Conservation (phyloP, 352 stramenopile species). For the Sclerospora graminicola region DNA sequence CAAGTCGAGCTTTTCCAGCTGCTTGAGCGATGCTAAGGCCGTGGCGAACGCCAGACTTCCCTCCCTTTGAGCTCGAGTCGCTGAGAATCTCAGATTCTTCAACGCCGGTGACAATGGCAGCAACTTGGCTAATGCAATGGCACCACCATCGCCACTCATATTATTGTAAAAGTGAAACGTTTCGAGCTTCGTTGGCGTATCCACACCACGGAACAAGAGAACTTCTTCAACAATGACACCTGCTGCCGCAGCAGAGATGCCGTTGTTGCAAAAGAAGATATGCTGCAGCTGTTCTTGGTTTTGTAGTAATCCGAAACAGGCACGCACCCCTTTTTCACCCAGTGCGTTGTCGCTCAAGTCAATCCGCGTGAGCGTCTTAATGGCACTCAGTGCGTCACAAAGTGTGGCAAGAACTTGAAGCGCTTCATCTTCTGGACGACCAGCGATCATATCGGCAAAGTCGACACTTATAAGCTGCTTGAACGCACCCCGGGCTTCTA, state of each 20-base stretch:
- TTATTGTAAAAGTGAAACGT: constrained; percentile 97
- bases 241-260: constrained; percentile 84
- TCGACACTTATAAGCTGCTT: constrained; percentile 58
- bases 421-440: constrained; percentile 21
- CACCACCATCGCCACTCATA: constrained; percentile 92
- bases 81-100: constrained; percentile 89
- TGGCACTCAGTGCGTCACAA: constrained; percentile 49
- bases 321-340: constrained; percentile 89
- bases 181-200: constrained; percentile 74
- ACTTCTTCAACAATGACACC: constrained; percentile 83
- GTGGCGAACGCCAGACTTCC: constrained; percentile 85
- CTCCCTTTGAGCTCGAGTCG: constrained; percentile 78
- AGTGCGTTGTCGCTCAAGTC: constrained; percentile 94
- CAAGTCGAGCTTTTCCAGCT: constrained; percentile 85
- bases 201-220: constrained; percentile 60
- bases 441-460: constrained; percentile 76
- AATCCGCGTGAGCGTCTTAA: constrained; percentile 74
- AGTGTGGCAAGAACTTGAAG: constrained; percentile 75
- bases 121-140: constrained; percentile 78
- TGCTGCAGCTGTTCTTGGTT: constrained; percentile 67
- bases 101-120: constrained; percentile 79
- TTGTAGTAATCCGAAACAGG: constrained; percentile 82
- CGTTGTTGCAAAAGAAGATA: constrained; percentile 93
- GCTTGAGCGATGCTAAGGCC: constrained; percentile 50
- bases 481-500: constrained; percentile 45